Conservation (phyloP, 495 filamentous ascomycete genomes). For the Podospora pseudoanserina region DNA sequence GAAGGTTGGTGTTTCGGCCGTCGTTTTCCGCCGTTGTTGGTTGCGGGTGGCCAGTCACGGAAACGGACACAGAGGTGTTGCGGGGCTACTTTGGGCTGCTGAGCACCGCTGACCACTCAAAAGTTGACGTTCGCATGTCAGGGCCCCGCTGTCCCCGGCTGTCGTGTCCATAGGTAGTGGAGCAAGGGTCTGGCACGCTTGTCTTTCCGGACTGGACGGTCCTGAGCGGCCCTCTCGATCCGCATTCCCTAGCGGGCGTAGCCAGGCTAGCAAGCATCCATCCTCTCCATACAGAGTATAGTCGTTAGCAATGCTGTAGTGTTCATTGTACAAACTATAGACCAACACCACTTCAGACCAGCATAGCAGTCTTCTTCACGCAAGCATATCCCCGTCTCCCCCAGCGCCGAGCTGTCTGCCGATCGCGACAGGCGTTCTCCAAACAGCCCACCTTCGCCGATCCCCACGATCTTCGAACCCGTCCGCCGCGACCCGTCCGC, state of each 20-base stretch:
- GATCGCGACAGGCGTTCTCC: neutral
- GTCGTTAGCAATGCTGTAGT: neutral
- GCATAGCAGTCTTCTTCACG: neutral
- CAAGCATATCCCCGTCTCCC: neutral
- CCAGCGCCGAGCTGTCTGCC: neutral
- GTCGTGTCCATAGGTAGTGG: neutral
- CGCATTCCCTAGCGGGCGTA: neutral
- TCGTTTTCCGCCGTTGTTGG: neutral
- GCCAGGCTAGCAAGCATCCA: neutral
- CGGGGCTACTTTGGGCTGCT: neutral
- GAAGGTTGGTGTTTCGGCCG: too few relatives aligned
- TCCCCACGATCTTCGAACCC: neutral
- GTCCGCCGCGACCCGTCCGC: constrained; percentile 4
- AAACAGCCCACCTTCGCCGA: neutral
- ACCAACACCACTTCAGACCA: neutral
- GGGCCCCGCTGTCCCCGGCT: neutral
- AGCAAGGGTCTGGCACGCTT: neutral
- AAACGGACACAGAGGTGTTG: neutral
- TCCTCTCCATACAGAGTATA: neutral
- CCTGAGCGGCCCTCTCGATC: neutral
- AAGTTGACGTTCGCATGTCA: neutral
- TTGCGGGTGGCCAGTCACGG: neutral
- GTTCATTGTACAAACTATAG: neutral
- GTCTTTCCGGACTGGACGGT: neutral
- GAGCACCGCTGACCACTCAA: neutral